Conservation (phyloP, 2,329 filamentous ascomycete species). For the Beauveria medogensis region DNA sequence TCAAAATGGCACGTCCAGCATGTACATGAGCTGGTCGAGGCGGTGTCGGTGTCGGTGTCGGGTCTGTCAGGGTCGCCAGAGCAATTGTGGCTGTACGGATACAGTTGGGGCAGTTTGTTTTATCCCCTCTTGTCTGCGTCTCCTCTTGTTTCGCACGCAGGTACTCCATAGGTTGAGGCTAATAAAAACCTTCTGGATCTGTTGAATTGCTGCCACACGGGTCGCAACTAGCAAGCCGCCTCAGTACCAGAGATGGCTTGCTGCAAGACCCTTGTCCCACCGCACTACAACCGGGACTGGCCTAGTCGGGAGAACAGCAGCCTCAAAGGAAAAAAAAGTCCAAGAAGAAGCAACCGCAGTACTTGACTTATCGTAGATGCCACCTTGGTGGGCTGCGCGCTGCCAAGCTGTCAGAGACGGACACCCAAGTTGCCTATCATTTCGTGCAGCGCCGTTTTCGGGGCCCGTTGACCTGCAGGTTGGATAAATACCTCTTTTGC, state of each 20-base stretch:
- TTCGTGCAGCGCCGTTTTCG: background rate
- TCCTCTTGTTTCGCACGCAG: background rate
- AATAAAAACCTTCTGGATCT: conserved; percentile 8
- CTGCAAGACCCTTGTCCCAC: background rate
- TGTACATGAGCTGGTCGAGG: background rate
- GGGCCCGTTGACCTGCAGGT: background rate
- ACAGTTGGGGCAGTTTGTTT: conserved; percentile 8
- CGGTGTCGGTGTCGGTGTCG: conserved; percentile 2
- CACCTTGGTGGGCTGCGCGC: background rate
- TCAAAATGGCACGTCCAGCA: background rate
- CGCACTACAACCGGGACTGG: background rate
- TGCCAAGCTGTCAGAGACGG: background rate
- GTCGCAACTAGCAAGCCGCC: background rate
- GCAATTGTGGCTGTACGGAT: background rate
- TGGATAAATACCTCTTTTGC: background rate
- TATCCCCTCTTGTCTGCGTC: background rate
- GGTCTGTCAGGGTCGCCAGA: background rate
- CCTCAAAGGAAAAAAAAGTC: background rate
- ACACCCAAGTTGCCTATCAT: background rate
- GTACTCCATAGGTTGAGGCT: background rate
- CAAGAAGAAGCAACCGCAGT: background rate
- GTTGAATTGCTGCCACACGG: conserved; percentile 7
- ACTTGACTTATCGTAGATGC: background rate
- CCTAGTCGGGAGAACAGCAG: background rate
- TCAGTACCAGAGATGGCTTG: background rate